Evolutionary conservation across 148 eudicot species (phyloP).

Genomic region (Euryodendron excelsum): DNA sequence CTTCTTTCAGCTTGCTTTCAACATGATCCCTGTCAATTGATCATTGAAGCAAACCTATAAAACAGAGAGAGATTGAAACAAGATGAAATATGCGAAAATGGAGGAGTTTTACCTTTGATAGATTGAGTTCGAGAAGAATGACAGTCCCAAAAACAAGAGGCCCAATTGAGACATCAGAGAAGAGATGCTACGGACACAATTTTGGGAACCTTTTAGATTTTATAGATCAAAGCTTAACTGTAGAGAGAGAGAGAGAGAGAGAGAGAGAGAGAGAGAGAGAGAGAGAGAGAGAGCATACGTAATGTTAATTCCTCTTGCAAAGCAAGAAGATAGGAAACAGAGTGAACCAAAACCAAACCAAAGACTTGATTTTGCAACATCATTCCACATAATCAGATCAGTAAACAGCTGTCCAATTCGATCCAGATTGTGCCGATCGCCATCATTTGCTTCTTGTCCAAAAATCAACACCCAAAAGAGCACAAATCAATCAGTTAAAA

Average conservation of each 20-base stretch:
- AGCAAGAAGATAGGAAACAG: conserved; percentile 83
- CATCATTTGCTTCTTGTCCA: conserved; percentile 40
- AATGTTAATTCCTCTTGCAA: conserved; percentile 56
- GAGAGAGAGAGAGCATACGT: conserved; percentile 41
- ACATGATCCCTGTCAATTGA: conserved; percentile 34
- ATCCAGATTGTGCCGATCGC: conserved; percentile 54
- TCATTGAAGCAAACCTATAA: background rate
- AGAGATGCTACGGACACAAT: conserved; percentile 56
- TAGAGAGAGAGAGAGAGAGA: background rate
- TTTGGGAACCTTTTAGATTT: background rate
- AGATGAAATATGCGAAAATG: background rate
- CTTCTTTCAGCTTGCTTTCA: conserved; percentile 57
- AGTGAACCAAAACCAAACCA: conserved; percentile 97
- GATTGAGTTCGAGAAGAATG: conserved; percentile 68
- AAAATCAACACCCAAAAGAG: conserved; percentile 4
- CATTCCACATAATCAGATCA: conserved; percentile 85
- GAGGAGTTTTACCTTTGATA: conserved; percentile 43
- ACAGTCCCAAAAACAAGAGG: conserved; percentile 64
- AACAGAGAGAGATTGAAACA: background rate
- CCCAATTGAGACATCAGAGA: conserved; percentile 75
- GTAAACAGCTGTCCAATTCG: conserved; percentile 44
- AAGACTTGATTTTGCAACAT: conserved; percentile 81
- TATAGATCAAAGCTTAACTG: background rate
- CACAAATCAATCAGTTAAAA: background rate
- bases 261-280: background rate